phyloP scores from a whole-genome alignment of 2,329 filamentous ascomycete species.

The Elsinoe fawcettii region DNA sequence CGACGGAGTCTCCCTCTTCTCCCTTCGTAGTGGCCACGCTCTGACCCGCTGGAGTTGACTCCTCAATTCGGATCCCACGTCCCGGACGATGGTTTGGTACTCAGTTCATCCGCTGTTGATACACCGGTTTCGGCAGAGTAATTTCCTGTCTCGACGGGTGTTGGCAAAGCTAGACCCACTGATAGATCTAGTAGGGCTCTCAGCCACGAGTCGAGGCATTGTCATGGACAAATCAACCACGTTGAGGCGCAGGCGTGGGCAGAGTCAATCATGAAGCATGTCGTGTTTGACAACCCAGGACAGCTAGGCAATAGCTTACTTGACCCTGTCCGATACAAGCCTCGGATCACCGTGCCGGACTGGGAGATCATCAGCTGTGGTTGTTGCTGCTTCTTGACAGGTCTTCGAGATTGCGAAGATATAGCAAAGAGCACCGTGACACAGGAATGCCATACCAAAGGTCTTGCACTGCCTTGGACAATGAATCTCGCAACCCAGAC shows the following conservation, averaged over 20 bases:
- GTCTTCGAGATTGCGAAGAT: too few relatives aligned
- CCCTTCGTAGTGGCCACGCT: background rate
- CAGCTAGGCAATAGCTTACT: background rate
- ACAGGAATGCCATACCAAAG: background rate
- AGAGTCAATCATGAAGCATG: background rate
- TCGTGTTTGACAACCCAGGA: background rate
- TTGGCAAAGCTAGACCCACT: too few relatives aligned
- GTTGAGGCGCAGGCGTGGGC: background rate
- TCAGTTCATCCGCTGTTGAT: background rate
- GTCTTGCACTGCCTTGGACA: background rate
- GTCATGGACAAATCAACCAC: background rate
- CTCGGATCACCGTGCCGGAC: background rate
- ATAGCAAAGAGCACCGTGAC: too few relatives aligned
- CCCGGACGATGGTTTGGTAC: background rate
- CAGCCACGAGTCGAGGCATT: background rate
- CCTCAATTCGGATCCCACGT: background rate
- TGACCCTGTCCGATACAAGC: background rate
- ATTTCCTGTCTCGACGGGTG: too few relatives aligned
- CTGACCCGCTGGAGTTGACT: background rate
- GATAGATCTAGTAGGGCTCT: background rate
- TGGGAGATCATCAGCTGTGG: background rate
- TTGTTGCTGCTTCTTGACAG: background rate
- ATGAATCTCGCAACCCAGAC: background rate
- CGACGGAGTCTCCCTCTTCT: background rate
- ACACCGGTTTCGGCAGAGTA: background rate